Evolutionary conservation across 352 stramenopile species (phyloP).

Genomic region (Phytophthora pisi): DNA sequence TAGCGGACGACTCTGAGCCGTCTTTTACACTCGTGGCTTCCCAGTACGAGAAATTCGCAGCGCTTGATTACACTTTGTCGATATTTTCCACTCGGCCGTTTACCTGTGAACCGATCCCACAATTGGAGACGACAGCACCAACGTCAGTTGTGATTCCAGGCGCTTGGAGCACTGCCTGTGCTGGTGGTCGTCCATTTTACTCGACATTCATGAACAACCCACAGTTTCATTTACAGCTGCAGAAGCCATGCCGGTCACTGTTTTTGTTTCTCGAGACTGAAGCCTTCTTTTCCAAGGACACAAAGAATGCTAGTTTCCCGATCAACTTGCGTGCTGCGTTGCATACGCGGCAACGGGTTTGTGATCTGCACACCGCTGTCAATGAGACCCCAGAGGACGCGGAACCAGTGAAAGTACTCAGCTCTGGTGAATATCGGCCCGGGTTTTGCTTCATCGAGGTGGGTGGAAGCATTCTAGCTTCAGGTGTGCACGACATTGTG

Average conservation of each 20-base stretch:
- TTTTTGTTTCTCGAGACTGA: constrained; percentile 70
- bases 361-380: constrained; percentile 38
- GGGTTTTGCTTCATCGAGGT: constrained; percentile 81
- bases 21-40: constrained; percentile 91
- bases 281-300: constrained; percentile 40
- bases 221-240: constrained; percentile 65
- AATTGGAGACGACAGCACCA: constrained; percentile 41
- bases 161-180: constrained; percentile 49
- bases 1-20: constrained; percentile 52
- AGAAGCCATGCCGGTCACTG: constrained; percentile 42
- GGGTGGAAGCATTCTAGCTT: constrained; percentile 27
- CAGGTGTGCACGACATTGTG: constrained; percentile 49
- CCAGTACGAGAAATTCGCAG: constrained; percentile 92
- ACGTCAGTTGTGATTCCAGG: constrained; percentile 50
- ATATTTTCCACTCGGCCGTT: constrained; percentile 88
- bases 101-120: constrained; percentile 56
- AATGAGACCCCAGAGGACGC: constrained; percentile 15
- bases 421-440: constrained; percentile 78
- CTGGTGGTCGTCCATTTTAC: constrained; percentile 72
- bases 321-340: constrained; percentile 74
- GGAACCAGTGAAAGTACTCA: constrained; percentile 45
- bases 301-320: constrained; percentile 35
- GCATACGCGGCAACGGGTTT: constrained; percentile 55
- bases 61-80: constrained; percentile 88
- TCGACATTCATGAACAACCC: constrained; percentile 85